Evolutionary conservation across 2,329 filamentous ascomycete genomes (phyloP), one percentile per base, ranked within the genome.

Genomic region (Monosporascus sp.): DNA sequence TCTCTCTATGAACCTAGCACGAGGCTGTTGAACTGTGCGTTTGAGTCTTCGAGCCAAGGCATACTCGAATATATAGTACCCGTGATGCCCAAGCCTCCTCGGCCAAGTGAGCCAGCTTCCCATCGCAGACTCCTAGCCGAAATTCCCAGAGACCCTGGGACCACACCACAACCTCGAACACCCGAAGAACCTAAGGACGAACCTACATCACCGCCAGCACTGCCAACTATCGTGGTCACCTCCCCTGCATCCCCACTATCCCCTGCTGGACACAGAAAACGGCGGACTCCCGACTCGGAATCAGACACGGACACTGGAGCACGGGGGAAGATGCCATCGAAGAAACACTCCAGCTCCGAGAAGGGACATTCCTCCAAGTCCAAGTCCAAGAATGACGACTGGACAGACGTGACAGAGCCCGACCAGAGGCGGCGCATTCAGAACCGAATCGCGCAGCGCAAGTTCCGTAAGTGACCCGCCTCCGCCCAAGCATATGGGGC

Each of bases 401-500:
- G 88, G 88, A 77, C 80, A 27, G 79, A 85, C 0, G 78, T 90
- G 44, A 81, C 80, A 7, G 86, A 90, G 60, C 85, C 86, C 0
- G 83, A 84, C 55, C 85, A 89, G 71, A 78, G 88, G 64, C 77
- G 88, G 57, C 84, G 86, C 55, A 87, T 90, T 49, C 88, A 91
- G 67, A 91, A 91, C 66, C 81, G 86, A 51, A 80, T 90, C 56
- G 87, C 87, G 2, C 88, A 90, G 64, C 78, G 87, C 60, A 89
- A 89, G 62, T 90, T 89, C 61, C 79, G 88, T 90, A 78, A 64
- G 85, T 6, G 4, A 11, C 1, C 14, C 7, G 18, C 14, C 27
- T 17, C 36, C n/a, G 39, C n/a, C 6, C n/a, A 17, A 15, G 25
- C 20, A 39, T 9, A 24, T 24, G 6, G 39, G 8, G 25, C 60